A percentile compares a stretch with the other conserved stretches of the same genome.
phyloP scores from a whole-genome alignment of 345 rosid species.

The Arabidopsis suecica region DNA sequence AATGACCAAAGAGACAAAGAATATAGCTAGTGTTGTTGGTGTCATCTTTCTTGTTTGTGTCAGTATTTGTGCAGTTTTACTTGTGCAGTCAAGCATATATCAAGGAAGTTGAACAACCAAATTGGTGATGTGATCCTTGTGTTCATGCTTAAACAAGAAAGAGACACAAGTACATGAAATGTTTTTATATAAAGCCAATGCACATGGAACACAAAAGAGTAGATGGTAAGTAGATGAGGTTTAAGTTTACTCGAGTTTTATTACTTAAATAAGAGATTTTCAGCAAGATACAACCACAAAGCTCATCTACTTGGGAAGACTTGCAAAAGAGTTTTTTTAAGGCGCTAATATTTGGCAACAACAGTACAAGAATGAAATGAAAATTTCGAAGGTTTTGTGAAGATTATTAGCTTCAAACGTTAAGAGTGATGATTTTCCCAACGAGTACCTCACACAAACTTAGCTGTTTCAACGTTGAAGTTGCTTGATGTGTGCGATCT shows the following conservation, averaged over 20 bases:
- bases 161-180: slow-evolving; percentile 31
- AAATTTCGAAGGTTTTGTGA: slow-evolving; percentile 7
- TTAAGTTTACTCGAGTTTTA: slow-evolving; percentile 31
- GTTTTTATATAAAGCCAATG: slow-evolving; percentile 10
- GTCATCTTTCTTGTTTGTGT: slow-evolving; percentile 32
- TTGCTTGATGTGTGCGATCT: slow-evolving; percentile 81
- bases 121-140: background rate
- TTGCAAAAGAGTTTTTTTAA: slow-evolving; percentile 24
- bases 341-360: slow-evolving; percentile 28
- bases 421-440: background rate
- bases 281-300: slow-evolving; percentile 39
- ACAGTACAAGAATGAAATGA: slow-evolving; percentile 34
- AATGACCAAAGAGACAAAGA: slow-evolving; percentile 31
- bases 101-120: slow-evolving; percentile 6
- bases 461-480: slow-evolving; percentile 53
- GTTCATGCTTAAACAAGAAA: slow-evolving; percentile 24
- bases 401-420: slow-evolving; percentile 43
- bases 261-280: slow-evolving; percentile 20
- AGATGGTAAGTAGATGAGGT: slow-evolving; percentile 33
- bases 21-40: slow-evolving; percentile 6
- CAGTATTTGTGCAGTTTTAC: slow-evolving; percentile 22
- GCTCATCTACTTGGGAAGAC: slow-evolving; percentile 35
- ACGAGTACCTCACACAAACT: background rate
- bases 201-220: slow-evolving; percentile 35
- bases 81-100: slow-evolving; percentile 14